These are phyloP conservation scores for Gossypium longicalyx DNA, from an alignment of 345 rosid species.

Conservation along the genomic window DNA sequence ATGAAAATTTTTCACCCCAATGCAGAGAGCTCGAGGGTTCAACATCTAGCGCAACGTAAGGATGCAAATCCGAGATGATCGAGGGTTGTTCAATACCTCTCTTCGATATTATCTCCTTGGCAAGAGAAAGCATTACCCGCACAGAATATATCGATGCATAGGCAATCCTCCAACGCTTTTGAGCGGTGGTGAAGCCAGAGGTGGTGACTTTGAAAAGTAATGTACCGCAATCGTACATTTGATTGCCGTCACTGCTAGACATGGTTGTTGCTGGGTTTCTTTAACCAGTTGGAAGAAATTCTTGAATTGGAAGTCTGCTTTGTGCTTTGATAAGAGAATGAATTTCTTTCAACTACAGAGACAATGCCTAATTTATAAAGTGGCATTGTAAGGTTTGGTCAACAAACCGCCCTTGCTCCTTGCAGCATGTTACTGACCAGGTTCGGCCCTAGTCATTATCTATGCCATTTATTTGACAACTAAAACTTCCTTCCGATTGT, in stretches of 20 bases:
- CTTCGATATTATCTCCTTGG: constrained; percentile 28
- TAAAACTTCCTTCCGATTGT: fast-evolving
- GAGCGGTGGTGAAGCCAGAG: constrained; percentile 42
- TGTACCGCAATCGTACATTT: constrained; percentile 25
- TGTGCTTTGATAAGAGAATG: not conserved
- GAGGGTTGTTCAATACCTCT: constrained; percentile 6
- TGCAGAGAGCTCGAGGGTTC: constrained; percentile 23
- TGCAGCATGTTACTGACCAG: not conserved
- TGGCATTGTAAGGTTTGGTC: not conserved
- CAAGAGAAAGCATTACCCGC: constrained; percentile 53
- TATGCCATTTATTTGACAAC: not conserved
- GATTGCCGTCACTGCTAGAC: constrained; percentile 23
- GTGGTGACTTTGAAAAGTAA: constrained; percentile 32
- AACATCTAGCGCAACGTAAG: constrained; percentile 29
- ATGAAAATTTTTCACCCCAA: constrained; percentile 16
- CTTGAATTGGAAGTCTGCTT: not conserved
- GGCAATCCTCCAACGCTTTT: constrained; percentile 64
- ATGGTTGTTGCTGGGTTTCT: constrained; percentile 19
- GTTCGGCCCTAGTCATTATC: not conserved
- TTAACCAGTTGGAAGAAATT: not conserved
- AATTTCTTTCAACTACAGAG: constrained; percentile 1
- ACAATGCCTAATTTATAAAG: not conserved
- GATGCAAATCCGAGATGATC: constrained; percentile 19
- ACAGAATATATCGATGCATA: constrained; percentile 47
- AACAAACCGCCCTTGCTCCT: not conserved